A percentile compares a stretch with the other conserved stretches of the same genome.
phyloP scores from a whole-genome alignment of 2,329 filamentous ascomycete genomes.

The Dothiorella sarmentorum region DNA sequence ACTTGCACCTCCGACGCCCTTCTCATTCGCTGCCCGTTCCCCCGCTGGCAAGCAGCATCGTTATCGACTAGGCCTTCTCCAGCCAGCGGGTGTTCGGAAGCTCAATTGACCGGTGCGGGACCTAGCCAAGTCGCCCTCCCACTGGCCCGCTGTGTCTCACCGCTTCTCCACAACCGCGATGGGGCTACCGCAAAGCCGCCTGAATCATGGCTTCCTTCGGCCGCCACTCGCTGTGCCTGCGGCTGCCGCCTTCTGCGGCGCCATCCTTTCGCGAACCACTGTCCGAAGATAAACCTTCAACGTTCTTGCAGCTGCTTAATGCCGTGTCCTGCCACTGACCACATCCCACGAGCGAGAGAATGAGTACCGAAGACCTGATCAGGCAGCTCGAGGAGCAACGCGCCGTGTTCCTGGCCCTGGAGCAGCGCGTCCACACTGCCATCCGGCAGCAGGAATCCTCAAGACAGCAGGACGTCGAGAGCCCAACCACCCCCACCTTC shows the following conservation, averaged over 20 bases:
- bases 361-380: constrained; percentile 16
- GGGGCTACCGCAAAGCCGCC: constrained; percentile 14
- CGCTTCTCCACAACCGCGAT: constrained; percentile 16
- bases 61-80: background rate
- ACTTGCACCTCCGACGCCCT: background rate
- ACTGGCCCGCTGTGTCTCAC: constrained; percentile 7
- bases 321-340: background rate
- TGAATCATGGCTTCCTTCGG: constrained; percentile 14
- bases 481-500: constrained; percentile 3
- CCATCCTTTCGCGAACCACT: background rate
- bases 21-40: constrained; percentile 2
- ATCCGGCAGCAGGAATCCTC: constrained; percentile 1
- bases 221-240: constrained; percentile 1
- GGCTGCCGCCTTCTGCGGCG: constrained; percentile 8
- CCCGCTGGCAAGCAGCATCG: background rate
- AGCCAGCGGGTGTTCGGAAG: constrained; percentile 1
- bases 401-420: constrained; percentile 13
- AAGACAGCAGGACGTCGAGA: background rate
- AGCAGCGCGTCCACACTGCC: constrained; percentile 17
- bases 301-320: constrained; percentile 2
- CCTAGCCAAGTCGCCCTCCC: constrained; percentile 6
- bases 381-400: constrained; percentile 19
- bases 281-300: constrained; percentile 16
- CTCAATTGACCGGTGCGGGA: constrained; percentile 13
- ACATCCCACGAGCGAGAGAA: background rate